Evolutionary conservation across 805 yeast species (phyloP), one percentile per base, ranked within the genome.

Genomic region (Starmerella cellae): DNA sequence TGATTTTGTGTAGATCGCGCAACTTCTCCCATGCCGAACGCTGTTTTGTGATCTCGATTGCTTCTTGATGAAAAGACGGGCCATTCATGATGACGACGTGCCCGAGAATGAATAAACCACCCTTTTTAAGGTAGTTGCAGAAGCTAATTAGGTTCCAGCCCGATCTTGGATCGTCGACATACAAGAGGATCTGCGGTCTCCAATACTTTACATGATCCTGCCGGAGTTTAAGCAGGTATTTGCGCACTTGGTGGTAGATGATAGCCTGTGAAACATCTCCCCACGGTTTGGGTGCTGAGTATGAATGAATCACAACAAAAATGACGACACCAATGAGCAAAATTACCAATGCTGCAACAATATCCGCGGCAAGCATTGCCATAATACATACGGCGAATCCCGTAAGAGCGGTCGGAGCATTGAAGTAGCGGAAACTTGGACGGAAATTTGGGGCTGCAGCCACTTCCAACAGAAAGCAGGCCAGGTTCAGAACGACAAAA

Each of bases 371-470:
- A 55, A 84, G 82, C 98, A 91, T 91, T 1, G 96, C 94, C 3
- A 72, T 60, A 4, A 80, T 68, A 37, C 94, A 81, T 0, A 74
- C 59, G 0, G 76, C 39, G 0, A 80, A 78, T 2, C 96, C 99
- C 1, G 70, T 53, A 3, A 77, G 69, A 0, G 98, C 97, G 0
- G 97, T 84, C 35, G 71, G 68, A 37, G 85, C 70, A 53, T 75
- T 79, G 64, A 91, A 91, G 55, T 78, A 91, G 44, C 73, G 78
- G 69, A 91, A 91, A 3, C 95, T 82, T 3, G 99, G 99, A 55
- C 99, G 68, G 62, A 91, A 91, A 59, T 93, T 91, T n/a, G 99
- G 98, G 4, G 98, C 98, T 1, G 95, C 75, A 0, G 95, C 88
- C 4, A 91, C 64, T 49, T 79, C 80, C 52, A 91, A 68, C 41